Base-by-base conservation (phyloP, 352 stramenopile species). In the Globisporangium camurandrum region DNA sequence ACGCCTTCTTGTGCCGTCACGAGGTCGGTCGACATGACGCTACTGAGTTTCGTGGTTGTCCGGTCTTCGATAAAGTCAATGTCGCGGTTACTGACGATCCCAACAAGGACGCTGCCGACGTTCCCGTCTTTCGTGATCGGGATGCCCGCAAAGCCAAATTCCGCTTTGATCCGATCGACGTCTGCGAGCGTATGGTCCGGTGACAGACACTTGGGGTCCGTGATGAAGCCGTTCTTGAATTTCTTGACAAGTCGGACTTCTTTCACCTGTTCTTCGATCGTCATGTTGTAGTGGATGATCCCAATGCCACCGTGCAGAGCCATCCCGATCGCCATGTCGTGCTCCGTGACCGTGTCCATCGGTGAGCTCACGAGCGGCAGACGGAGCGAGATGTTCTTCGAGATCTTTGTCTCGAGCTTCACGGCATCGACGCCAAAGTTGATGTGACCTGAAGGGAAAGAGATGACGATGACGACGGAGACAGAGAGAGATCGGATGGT, bases 271-370 rank as follows among this genome's bases (percentile, higher is more conserved):
- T 99, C 95, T 56, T 98, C 90, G 26, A 98, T 67, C 26, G 82
- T 97, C 81, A 98, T 98, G 87, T 99, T 99, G 73, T 99, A 99
- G 77, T 99, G 97, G 62, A 99, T 99, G 61, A 99, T 98, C 28
- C 97, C 97, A 56, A 99, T 98, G 31, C 95, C 93, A 37, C 97
- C 97, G 73, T 99, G 95, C 33, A 99, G 77, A 7, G 97, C 97
- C 95, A 99, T 99, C 49, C 87, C 86, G 56, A 99, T 99, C 43
- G 97, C 97, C 97, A 99, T 99, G 43, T 95, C 84, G 65, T 97
- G 82, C 76, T 99, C 97, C 46, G 97, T 99, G 17, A 99, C 97
- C 42, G 97, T 99, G 79, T 99, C 97, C 97, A 99, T 99, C 23
- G 97, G 97, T 50, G 95, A 99, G 17, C 85, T 98, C 26, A 99